Conservation (phyloP, 108 stramenopile species). For the Cyclotella baltica region DNA sequence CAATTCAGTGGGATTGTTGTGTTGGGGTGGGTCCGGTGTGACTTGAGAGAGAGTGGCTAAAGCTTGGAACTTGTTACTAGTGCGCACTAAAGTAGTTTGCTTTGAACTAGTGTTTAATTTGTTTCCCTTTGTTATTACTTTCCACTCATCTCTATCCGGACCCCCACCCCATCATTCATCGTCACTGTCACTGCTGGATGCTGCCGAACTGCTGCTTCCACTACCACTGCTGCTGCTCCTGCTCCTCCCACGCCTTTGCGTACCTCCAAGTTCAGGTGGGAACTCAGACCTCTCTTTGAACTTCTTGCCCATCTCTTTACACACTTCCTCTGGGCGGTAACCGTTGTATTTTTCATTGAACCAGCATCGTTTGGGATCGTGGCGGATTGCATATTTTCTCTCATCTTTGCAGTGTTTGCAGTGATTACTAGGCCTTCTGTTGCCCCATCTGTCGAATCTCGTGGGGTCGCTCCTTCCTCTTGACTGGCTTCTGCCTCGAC, state of each 20-base stretch:
- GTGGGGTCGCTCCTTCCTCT: too few relatives aligned
- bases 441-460: too few relatives aligned
- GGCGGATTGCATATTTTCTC: neutral
- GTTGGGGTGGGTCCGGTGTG: neutral
- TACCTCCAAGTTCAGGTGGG: neutral
- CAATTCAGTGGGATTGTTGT: neutral
- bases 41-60: neutral
- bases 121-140: neutral
- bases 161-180: neutral
- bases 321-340: neutral
- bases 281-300: neutral
- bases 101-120: neutral
- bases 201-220: neutral
- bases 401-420: conserved; percentile 4
- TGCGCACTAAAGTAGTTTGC: neutral
- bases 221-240: neutral
- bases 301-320: neutral
- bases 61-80: neutral
- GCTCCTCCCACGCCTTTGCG: neutral
- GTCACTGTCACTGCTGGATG: neutral
- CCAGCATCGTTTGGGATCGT: neutral
- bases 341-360: conserved; percentile 1
- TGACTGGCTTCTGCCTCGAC: neutral
- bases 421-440: neutral
- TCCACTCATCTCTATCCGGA: neutral